phyloP scores from a whole-genome alignment of 768 basidiomycete genomes.

The Boletus sp. region DNA sequence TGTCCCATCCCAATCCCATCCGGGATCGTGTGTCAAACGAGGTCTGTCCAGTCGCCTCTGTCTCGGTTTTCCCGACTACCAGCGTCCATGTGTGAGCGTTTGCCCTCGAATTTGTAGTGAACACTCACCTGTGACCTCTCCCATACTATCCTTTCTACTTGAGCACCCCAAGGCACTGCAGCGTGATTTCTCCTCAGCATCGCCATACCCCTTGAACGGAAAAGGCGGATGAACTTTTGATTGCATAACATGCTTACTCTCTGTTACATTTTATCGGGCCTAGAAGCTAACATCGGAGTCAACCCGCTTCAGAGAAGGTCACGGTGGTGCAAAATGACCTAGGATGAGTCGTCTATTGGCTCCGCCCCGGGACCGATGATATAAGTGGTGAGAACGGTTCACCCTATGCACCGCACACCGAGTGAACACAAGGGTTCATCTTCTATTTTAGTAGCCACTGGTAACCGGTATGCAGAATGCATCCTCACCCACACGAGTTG shows the following conservation, averaged over 20 bases:
- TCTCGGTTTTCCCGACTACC: conserved; percentile 17
- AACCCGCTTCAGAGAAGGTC: not conserved
- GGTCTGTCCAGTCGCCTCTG: conserved; percentile 11
- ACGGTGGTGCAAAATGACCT: conserved; percentile 5
- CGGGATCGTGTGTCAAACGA: conserved; percentile 11
- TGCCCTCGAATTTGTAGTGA: not conserved
- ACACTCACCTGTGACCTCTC: conserved; percentile 12
- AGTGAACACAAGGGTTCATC: no score
- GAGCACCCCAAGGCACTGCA: conserved; percentile 5
- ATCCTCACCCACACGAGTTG: no score
- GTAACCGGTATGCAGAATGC: no score
- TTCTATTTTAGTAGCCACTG: no score
- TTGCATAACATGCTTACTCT: not conserved
- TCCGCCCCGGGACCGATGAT: not conserved
- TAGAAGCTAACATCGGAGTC: no score
- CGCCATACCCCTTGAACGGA: conserved; percentile 7
- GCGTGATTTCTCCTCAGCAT: conserved; percentile 16
- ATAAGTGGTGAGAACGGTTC: not conserved
- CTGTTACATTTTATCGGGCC: no score
- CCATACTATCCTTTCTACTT: conserved; percentile 6
- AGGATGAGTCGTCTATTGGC: conserved; percentile 12
- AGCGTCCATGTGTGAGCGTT: not conserved
- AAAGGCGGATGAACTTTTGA: not conserved
- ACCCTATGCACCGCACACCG: not conserved
- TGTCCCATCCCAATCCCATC: conserved; percentile 26